Evolutionary conservation across 1,284 basidiomycete species (phyloP).

Genomic region (Rhodotorula sp.): DNA sequence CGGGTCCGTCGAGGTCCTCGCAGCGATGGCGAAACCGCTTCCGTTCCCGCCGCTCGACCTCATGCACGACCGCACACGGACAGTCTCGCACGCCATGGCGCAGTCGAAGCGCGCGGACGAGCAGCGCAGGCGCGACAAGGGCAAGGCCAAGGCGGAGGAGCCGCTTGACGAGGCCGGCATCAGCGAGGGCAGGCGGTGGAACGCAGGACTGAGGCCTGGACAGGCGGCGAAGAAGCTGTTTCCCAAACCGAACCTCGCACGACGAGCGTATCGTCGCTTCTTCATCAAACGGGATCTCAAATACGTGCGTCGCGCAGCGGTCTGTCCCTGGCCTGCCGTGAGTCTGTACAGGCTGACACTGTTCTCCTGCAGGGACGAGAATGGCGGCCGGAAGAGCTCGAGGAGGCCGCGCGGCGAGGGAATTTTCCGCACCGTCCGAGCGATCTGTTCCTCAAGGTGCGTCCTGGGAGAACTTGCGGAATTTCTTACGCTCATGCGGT

Average conservation of each 20-base stretch:
- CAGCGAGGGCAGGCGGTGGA: background rate
- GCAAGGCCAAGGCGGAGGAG: conserved; percentile 11
- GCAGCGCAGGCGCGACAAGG: background rate
- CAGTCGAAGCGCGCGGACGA: conserved; percentile 4
- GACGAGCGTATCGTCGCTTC: conserved; percentile 42
- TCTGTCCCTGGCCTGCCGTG: background rate
- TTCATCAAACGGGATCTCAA: conserved; percentile 45
- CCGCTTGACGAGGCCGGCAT: background rate
- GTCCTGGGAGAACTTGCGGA: conserved; percentile 2
- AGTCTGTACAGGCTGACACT: background rate
- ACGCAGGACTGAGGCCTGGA: conserved; percentile 19
- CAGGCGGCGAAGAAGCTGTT: conserved; percentile 39
- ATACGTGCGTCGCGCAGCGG: conserved; percentile 24
- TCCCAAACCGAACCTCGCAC: conserved; percentile 40
- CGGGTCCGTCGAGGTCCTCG: background rate
- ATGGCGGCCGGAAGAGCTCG: conserved; percentile 50
- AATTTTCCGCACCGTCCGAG: conserved; percentile 52
- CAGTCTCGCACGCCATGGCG: conserved; percentile 27
- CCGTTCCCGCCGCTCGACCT: conserved; percentile 33
- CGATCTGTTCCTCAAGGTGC: conserved; percentile 54
- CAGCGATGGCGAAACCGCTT: conserved; percentile 1
- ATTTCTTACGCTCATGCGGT: too few species aligned
- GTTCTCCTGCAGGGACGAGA: conserved; percentile 21
- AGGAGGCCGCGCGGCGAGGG: conserved; percentile 52
- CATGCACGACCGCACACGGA: conserved; percentile 21